phyloP scores from a whole-genome alignment of 495 filamentous ascomycete species.

The Aspergillus affinis region DNA sequence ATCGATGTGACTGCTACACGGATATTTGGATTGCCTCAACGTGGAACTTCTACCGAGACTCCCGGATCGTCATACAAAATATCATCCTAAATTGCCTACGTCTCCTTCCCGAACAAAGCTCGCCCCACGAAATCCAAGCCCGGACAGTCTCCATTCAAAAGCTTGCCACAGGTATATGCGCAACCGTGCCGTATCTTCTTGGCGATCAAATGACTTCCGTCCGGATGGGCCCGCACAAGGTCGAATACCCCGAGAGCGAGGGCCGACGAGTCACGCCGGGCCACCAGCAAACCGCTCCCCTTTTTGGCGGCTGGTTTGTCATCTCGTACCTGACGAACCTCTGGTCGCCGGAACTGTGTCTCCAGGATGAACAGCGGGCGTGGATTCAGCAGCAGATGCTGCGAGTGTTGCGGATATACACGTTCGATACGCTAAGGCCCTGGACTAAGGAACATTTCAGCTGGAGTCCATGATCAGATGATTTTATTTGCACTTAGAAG shows the following conservation, averaged over 20 bases:
- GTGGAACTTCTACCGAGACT: slow-evolving; percentile 65
- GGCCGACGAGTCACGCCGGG: slow-evolving; percentile 26
- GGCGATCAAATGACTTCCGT: slow-evolving; percentile 37
- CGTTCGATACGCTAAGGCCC: slow-evolving; percentile 8
- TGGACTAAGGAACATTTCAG: background rate
- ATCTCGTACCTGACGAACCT: slow-evolving; percentile 27
- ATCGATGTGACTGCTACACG: slow-evolving; percentile 58
- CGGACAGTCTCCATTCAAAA: slow-evolving; percentile 25
- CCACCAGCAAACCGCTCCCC: slow-evolving; percentile 32
- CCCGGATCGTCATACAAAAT: slow-evolving; percentile 54
- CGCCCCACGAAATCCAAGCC: slow-evolving; percentile 19
- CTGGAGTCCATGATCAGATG: background rate
- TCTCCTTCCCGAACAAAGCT: slow-evolving; percentile 16
- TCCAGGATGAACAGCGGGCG: slow-evolving; percentile 26
- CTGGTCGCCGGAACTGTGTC: slow-evolving; percentile 16
- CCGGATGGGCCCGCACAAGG: slow-evolving; percentile 27
- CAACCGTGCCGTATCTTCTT: slow-evolving; percentile 40
- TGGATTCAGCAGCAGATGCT: slow-evolving; percentile 37
- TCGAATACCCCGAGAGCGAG: slow-evolving; percentile 39
- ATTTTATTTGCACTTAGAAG: background rate
- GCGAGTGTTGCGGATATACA: slow-evolving; percentile 35
- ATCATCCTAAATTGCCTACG: slow-evolving; percentile 42
- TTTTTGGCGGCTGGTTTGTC: slow-evolving; percentile 42
- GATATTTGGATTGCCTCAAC: slow-evolving; percentile 59
- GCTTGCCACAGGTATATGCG: slow-evolving; percentile 42